Evolutionary conservation across 176 grass and related monocot genomes (phyloP), one percentile per base, ranked within the genome.

Genomic region (Chrysopogon serrulatus): DNA sequence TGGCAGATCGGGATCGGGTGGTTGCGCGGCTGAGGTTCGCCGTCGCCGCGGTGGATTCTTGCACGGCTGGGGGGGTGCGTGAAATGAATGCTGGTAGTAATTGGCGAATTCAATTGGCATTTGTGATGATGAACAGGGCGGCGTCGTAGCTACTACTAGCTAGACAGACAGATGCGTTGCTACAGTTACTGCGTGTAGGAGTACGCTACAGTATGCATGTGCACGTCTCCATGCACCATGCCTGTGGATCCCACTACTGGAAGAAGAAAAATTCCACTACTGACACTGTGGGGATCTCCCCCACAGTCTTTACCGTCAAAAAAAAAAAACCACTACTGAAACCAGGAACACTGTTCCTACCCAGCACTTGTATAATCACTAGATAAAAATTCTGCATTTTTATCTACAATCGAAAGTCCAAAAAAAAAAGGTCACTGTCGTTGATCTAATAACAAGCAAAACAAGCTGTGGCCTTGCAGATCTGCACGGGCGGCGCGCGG

Each of bases 401-500:
- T 44, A 44, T 44, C 15, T 44, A 44, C 15, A 18, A n/a, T 3
- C 4, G 18, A 44, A 44, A 44, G 12, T n/a, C n/a, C n/a, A n/a
- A n/a, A n/a, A n/a, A n/a, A n/a, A n/a, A n/a, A n/a, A n/a, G n/a
- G n/a, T n/a, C n/a, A n/a, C n/a, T n/a, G n/a, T n/a, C n/a, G n/a
- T n/a, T n/a, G n/a, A n/a, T n/a, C n/a, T n/a, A n/a, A n/a, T n/a
- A n/a, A n/a, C n/a, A n/a, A n/a, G n/a, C n/a, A n/a, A n/a, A n/a
- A n/a, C n/a, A n/a, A n/a, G n/a, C n/a, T n/a, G n/a, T n/a, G n/a
- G 18, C 17, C 0, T 53, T 19, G 59, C 73, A 97, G 95, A 89
- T 97, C 47, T 91, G 87, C 78, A 92, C 92, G 0, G 90, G 90
- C 10, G 95, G 92, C 16, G 68, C 82, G 6, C 57, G 83, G n/a